Conservation (phyloP, 805 yeast species). For the Ogataea pignaliae region DNA sequence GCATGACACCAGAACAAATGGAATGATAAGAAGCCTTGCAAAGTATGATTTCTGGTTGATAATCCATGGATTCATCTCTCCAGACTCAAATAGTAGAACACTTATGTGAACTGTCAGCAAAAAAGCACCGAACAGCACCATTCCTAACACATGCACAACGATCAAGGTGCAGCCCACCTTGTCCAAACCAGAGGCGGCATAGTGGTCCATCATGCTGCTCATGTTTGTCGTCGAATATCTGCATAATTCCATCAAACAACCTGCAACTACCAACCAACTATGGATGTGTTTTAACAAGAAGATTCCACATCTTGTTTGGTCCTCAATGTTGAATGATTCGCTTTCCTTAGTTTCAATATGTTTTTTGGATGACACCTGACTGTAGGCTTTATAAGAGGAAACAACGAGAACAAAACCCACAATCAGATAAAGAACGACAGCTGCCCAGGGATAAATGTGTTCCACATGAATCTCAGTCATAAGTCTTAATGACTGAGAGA, state of each 20-base stretch:
- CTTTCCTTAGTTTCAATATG: background rate
- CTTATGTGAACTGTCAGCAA: slow-evolving; percentile 14
- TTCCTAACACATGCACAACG: slow-evolving; percentile 10
- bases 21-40: slow-evolving; percentile 9
- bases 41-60: slow-evolving; percentile 6
- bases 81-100: slow-evolving; percentile 7
- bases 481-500: background rate
- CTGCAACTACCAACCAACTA: slow-evolving; percentile 17
- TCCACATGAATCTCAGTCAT: background rate
- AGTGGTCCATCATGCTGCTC: slow-evolving; percentile 14
- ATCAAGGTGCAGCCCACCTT: background rate
- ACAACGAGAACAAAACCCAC: too few relatives aligned
- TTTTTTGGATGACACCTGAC: too few relatives aligned
- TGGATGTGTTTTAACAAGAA: slow-evolving; percentile 11
- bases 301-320: slow-evolving; percentile 1
- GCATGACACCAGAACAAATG: slow-evolving; percentile 14
- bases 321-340: background rate
- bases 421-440: too few relatives aligned
- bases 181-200: background rate
- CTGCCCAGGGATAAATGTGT: too few relatives aligned
- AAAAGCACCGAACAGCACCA: slow-evolving; percentile 15
- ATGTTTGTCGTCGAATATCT: slow-evolving; percentile 18
- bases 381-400: too few relatives aligned
- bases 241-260: slow-evolving; percentile 21
- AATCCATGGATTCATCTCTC: slow-evolving; percentile 11